Evolutionary conservation across 2,329 filamentous ascomycete genomes (phyloP).

Genomic region (Mycosphaerelloides madeirae): DNA sequence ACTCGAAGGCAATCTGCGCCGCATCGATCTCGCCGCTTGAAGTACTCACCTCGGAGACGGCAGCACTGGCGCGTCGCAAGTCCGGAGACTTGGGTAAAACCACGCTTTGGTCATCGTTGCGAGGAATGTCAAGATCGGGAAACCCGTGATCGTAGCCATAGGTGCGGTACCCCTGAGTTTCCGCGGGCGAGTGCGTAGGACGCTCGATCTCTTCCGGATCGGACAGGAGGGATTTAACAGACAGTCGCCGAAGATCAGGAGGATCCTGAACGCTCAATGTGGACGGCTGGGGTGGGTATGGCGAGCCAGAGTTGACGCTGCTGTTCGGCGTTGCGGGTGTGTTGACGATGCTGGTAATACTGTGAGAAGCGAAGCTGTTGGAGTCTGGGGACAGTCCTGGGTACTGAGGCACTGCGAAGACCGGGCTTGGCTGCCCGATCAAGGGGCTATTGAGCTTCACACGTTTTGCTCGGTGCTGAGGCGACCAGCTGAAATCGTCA

Average conservation of each 20-base stretch:
- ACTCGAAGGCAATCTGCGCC: slow-evolving; percentile 50
- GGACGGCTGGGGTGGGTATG: slow-evolving; percentile 17
- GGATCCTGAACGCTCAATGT: slow-evolving; percentile 30
- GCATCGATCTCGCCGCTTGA: slow-evolving; percentile 25
- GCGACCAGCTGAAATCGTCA: slow-evolving; percentile 31
- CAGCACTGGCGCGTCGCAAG: slow-evolving; percentile 29
- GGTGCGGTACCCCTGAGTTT: slow-evolving; percentile 32
- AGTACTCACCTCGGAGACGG: slow-evolving; percentile 25
- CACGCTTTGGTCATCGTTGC: slow-evolving; percentile 66
- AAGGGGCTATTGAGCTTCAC: slow-evolving; percentile 26
- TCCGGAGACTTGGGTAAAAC: slow-evolving; percentile 42
- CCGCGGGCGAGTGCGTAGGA: slow-evolving; percentile 9
- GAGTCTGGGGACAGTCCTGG: slow-evolving; percentile 34
- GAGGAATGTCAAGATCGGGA: slow-evolving; percentile 63
- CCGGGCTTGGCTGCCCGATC: slow-evolving; percentile 16
- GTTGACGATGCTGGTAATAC: slow-evolving; percentile 36
- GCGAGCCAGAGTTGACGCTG: slow-evolving; percentile 26
- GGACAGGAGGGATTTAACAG: slow-evolving; percentile 61
- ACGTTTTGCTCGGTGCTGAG: slow-evolving; percentile 35
- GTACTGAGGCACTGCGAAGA: slow-evolving; percentile 26
- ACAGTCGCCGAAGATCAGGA: slow-evolving; percentile 51
- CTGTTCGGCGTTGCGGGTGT: slow-evolving; percentile 43
- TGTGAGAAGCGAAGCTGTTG: slow-evolving; percentile 34
- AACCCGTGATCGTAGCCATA: slow-evolving; percentile 70
- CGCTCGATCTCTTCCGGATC: slow-evolving; percentile 38